Conservation (phyloP, 441 rosid species). For the Capsella rubella region DNA sequence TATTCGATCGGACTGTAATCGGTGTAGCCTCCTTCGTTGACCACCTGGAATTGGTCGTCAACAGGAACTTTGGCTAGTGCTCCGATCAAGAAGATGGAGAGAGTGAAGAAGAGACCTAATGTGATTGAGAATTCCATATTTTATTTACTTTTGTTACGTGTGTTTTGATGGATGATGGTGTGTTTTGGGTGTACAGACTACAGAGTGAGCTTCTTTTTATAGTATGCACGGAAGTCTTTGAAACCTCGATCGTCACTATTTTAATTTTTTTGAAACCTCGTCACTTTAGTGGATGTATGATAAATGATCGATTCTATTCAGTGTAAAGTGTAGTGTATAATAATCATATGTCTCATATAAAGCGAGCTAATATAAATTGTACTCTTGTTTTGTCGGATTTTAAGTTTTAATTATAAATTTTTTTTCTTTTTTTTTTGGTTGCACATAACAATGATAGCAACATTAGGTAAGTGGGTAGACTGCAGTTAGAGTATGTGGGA, state of each 20-base stretch:
- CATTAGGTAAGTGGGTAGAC: no score
- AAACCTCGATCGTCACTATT: no score
- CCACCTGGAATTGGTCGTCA: conserved; percentile 49
- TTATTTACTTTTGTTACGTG: neutral
- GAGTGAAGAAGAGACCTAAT: conserved; percentile 33
- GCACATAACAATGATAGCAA: no score
- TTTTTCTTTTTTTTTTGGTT: no score
- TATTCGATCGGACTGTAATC: conserved; percentile 53
- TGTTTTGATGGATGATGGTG: conserved; percentile 22
- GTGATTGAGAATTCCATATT: conserved; percentile 26
- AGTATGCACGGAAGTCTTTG: neutral
- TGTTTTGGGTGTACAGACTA: neutral
- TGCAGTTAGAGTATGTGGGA: no score
- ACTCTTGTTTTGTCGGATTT: neutral
- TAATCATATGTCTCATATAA: neutral
- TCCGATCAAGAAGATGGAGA: conserved; percentile 39
- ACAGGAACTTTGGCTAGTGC: conserved; percentile 56
- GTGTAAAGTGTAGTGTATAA: neutral
- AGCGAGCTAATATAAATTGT: neutral
- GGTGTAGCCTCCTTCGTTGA: conserved; percentile 62
- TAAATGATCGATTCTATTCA: neutral
- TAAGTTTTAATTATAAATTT: neutral
- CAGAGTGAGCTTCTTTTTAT: neutral
- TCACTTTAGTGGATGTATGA: neutral
- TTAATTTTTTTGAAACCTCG: neutral